phyloP scores from a whole-genome alignment of 805 yeast species.

The Myxozyma neglecta region DNA sequence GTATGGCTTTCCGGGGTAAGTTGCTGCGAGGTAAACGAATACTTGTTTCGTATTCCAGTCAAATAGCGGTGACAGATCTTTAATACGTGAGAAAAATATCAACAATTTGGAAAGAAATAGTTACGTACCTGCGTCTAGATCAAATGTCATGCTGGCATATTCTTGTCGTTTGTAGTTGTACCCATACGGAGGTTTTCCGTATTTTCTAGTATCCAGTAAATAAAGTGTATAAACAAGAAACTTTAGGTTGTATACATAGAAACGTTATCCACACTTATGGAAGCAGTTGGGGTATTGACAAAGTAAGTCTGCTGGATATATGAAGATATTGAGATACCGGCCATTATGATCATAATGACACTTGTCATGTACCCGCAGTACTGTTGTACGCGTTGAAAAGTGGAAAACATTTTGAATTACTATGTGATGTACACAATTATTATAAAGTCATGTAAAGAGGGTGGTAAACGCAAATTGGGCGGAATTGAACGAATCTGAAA shows the following conservation, averaged over 20 bases:
- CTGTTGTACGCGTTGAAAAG: slow-evolving; percentile 40
- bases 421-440: background rate
- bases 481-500: background rate
- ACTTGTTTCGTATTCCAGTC: slow-evolving; percentile 97
- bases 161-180: slow-evolving; percentile 65
- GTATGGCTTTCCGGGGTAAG: slow-evolving; percentile 56
- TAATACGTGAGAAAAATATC: background rate
- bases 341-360: slow-evolving; percentile 36
- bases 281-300: slow-evolving; percentile 35
- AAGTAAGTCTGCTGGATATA: slow-evolving; percentile 27
- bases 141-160: slow-evolving; percentile 70
- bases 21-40: slow-evolving; percentile 87
- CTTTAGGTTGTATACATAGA: slow-evolving; percentile 27
- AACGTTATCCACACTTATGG: slow-evolving; percentile 32
- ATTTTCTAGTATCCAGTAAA: slow-evolving; percentile 5
- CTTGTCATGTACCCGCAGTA: slow-evolving; percentile 40
- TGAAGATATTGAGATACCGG: slow-evolving; percentile 35
- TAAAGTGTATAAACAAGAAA: background rate
- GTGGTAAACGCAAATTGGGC: background rate
- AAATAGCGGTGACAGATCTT: slow-evolving; percentile 76
- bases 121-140: slow-evolving; percentile 50
- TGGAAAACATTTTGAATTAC: slow-evolving; percentile 38
- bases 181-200: slow-evolving; percentile 56
- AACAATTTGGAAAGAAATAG: background rate
- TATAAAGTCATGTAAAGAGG: background rate